Evolutionary conservation across 1,284 basidiomycete genomes (phyloP).

Genomic region (Ustilago sp.): DNA sequence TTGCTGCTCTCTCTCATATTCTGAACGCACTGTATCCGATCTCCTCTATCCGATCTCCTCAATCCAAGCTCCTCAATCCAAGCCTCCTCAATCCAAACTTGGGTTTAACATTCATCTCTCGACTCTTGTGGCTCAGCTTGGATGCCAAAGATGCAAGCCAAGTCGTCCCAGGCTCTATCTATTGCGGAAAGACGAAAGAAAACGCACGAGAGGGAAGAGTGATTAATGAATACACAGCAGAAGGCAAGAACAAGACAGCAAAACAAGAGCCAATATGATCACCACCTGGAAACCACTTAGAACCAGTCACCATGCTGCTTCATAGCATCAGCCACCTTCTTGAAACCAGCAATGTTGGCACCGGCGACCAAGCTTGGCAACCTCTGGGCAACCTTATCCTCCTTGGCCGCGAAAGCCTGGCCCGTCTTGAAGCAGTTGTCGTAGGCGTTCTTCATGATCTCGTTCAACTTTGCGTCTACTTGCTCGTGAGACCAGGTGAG

Average conservation of each 20-base stretch:
- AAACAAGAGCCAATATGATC: too few species aligned
- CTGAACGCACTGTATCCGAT: not conserved
- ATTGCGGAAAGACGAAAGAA: too few species aligned
- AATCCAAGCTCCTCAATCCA: not conserved
- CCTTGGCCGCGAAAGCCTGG: slow-evolving; percentile 75
- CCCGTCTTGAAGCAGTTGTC: slow-evolving; percentile 76
- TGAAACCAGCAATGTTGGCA: slow-evolving; percentile 82
- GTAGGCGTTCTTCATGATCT: slow-evolving; percentile 81
- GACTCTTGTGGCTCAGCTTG: too few species aligned
- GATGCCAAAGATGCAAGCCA: too few species aligned
- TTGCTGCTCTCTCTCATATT: not conserved
- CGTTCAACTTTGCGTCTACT: slow-evolving; percentile 80
- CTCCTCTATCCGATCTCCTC: too few species aligned
- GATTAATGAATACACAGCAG: too few species aligned
- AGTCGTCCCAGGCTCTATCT: too few species aligned
- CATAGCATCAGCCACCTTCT: slow-evolving; percentile 64
- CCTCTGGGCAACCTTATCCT: slow-evolving; percentile 63
- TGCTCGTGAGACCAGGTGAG: slow-evolving; percentile 77
- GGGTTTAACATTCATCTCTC: not conserved
- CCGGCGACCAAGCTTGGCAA: slow-evolving; percentile 77
- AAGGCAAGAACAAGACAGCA: too few species aligned
- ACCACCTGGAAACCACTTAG: not conserved
- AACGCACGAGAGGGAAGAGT: too few species aligned
- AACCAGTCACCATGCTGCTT: slow-evolving; percentile 61
- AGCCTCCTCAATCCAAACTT: not conserved